Evolutionary conservation across 768 basidiomycete genomes (phyloP), one percentile per base, ranked within the genome.

Genomic region (Rhizopogon vesiculosus): DNA sequence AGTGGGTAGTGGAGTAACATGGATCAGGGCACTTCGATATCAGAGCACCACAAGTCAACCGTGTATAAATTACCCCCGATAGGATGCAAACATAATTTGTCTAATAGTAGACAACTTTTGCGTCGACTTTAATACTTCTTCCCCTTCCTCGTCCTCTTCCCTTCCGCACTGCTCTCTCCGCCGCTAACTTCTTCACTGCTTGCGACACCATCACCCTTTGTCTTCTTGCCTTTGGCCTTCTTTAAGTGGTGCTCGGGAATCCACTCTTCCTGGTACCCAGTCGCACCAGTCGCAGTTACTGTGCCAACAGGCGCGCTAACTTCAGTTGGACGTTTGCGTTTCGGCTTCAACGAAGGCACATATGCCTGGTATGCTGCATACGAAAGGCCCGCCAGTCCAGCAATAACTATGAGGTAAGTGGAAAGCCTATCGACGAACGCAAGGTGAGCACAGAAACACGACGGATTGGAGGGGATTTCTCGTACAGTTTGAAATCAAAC

Each of bases 161-260:
- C 74, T 57, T 89, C 89, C 22, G 80, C 66, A 3, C 82, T 82
- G 54, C 85, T 89, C 68, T 91, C 89, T 3, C 73, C 81, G 18
- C 80, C 83, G 55, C 87, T 89, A 31, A 80, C 62, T 54, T 88
- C 87, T 45, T 86, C 88, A 19, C 81, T 89, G 55, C 83, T 84
- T 60, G 74, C 81, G 41, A 67, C 73, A 28, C 74, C 78, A 0
- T 28, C 54, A 40, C 70, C 71, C 65, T 78, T 77, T 59, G 79
- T 77, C 61, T 79, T 82, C 39, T 69, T 63, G 16, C 70, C 67
- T 68, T 82, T 89, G 33, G 72, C 55, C 69, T 89, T 88, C 75
- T 82, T 87, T 58, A 91, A 74, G 63, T 93, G 91, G 64, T 91
- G 89, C 61, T 88, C 87, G n/a, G 91, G 91, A 61, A 93, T 93